Base-by-base conservation (phyloP, 2,329 filamentous ascomycete species). In the Colletotrichum plurivorum region DNA sequence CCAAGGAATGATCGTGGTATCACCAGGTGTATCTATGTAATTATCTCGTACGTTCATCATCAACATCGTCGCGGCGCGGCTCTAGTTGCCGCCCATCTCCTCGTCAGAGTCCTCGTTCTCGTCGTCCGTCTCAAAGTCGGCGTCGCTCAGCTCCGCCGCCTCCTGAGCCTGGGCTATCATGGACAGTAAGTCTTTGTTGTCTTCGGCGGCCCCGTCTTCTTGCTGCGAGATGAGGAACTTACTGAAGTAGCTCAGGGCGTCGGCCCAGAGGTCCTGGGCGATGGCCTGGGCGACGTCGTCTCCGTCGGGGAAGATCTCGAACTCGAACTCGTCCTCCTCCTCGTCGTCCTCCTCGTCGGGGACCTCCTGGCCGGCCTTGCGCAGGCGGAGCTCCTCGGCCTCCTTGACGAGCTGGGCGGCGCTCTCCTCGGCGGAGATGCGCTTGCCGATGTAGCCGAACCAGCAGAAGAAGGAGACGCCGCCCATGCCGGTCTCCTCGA, bases 181-280 rank as follows among this genome's bases (percentile, higher is more conserved):
- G 13, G 63, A 57, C 51, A 61, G 67, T 70, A 67, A 70, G 67
- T 68, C 67, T 67, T 45, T 55, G 62, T 66, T 36, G 31, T 36
- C 31, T 36, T 4, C 31, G 31, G 31, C 8, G 31, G 22, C 43
- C 25, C 22, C 25, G 31, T 56, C 45, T 13, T 46, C 45, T 22
- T 16, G 13, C 55, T 31, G 25, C 64, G 56, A 36, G 31, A 36
- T 36, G 45, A 68, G 57, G 46, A 64, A 88, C 93, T 83, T 84
- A 96, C 94, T 93, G 83, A 96, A 98, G 83, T 96, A 97, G 80
- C 93, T 94, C 79, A 97, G 91, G 67, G 95, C 95, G 71, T 90
- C 90, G 55, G 94, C 93, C 91, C 92, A 98, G 60, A 98, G 84
- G 74, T 98, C 95, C 78, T 98, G 95, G 9, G 92, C 90, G 73